Percentiles rank a stretch among this genome's conserved stretches.
phyloP scores from a whole-genome alignment of 2,329 filamentous ascomycete genomes.

The Geoglossum cookeanum region DNA sequence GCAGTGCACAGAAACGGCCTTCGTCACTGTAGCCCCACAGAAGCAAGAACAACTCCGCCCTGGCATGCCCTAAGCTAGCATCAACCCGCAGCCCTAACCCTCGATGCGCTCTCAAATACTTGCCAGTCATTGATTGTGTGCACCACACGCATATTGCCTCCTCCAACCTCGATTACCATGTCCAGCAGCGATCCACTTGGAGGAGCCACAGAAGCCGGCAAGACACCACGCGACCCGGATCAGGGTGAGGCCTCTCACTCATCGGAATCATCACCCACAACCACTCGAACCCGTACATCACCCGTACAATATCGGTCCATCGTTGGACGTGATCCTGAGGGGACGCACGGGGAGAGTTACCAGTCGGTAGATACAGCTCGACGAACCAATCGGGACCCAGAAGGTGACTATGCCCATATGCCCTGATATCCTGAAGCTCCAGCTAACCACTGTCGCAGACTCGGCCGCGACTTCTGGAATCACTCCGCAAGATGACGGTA shows the following conservation, averaged over 20 bases:
- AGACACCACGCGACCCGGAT: background rate
- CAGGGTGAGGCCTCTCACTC: background rate
- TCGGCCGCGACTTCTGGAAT: background rate
- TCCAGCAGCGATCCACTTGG: background rate
- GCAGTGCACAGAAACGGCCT: background rate
- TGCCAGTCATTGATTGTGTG: background rate
- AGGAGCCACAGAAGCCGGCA: background rate
- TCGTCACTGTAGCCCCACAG: background rate
- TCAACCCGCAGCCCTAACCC: background rate
- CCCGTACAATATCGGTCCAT: constrained; percentile 1
- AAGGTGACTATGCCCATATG: background rate
- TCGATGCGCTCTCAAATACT: background rate
- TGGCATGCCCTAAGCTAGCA: background rate
- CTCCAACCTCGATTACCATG: background rate
- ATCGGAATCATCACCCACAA: constrained; percentile 28
- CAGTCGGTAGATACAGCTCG: background rate
- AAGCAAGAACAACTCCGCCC: background rate
- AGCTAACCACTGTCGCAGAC: background rate
- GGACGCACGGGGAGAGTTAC: constrained; percentile 32
- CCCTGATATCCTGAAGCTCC: background rate
- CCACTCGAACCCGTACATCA: constrained; percentile 24
- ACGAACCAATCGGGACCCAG: background rate
- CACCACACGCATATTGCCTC: background rate
- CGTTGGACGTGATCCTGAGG: constrained; percentile 19
- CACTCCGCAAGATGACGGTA: background rate